Percentiles rank a stretch among this genome's conserved stretches.
Evolutionary conservation across 768 basidiomycete genomes (phyloP).

Genomic region (Termitomyces sp.): DNA sequence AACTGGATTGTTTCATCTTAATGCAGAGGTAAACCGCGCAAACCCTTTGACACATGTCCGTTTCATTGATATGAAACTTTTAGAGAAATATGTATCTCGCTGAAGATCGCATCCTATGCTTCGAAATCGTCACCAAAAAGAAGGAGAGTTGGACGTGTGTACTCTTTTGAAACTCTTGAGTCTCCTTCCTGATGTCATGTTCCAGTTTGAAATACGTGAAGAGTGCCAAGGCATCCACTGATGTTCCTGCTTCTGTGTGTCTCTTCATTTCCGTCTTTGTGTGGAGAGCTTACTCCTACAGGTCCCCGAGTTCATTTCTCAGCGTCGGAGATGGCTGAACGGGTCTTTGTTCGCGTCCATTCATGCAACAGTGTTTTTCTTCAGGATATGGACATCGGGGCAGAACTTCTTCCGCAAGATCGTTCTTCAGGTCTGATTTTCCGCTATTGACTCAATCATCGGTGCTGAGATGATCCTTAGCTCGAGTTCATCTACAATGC

Average conservation of each 20-base stretch:
- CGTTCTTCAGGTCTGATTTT: conserved; percentile 48
- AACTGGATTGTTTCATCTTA: not conserved
- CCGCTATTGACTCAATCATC: not conserved
- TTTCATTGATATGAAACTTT: conserved; percentile 21
- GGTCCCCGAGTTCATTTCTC: conserved; percentile 93
- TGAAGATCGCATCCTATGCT: conserved; percentile 88
- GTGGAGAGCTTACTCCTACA: conserved; percentile 15
- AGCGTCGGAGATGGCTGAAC: conserved; percentile 85
- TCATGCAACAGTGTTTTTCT: conserved; percentile 88
- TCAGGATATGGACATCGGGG: conserved; percentile 88
- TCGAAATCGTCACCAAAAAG: conserved; percentile 92
- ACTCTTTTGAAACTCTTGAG: conserved; percentile 12
- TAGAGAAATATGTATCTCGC: conserved; percentile 91
- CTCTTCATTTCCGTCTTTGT: not conserved
- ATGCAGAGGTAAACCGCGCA: conserved; percentile 12
- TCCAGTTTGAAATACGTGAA: conserved; percentile 82
- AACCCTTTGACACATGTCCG: not conserved
- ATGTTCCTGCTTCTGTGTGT: conserved; percentile 79
- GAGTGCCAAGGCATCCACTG: conserved; percentile 93
- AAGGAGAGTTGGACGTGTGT: conserved; percentile 77
- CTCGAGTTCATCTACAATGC: conserved; percentile 92
- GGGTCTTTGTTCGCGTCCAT: conserved; percentile 92
- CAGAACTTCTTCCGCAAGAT: conserved; percentile 86
- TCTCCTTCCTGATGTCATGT: not conserved
- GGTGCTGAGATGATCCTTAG: conserved; percentile 24